Evolutionary conservation across 495 filamentous ascomycete species (phyloP).

Genomic region (Cudoniella acicularis): DNA sequence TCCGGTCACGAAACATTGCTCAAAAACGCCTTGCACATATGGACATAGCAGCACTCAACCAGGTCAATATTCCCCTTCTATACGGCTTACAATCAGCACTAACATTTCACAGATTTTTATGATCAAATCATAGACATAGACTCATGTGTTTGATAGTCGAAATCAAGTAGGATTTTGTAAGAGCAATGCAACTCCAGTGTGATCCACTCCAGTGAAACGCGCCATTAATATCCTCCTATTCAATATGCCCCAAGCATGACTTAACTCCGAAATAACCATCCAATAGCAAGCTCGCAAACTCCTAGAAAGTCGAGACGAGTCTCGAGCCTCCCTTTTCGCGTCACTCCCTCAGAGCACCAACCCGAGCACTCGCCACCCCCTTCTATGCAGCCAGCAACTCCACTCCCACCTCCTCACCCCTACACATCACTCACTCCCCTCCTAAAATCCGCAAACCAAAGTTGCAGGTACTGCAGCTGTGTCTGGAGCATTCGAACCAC

Average conservation of each 20-base stretch:
- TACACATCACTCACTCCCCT: no score
- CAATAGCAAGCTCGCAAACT: neutral
- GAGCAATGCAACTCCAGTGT: neutral
- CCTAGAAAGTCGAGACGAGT: no score
- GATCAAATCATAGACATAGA: constrained; percentile 50
- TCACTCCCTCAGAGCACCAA: no score
- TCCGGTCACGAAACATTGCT: constrained; percentile 68
- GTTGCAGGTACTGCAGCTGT: no score
- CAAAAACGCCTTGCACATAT: constrained; percentile 73
- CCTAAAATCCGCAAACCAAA: no score
- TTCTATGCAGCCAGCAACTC: no score
- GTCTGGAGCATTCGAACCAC: no score
- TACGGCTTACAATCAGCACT: constrained; percentile 25
- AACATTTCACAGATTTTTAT: constrained; percentile 62
- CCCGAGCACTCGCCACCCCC: no score
- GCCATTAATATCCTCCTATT: neutral
- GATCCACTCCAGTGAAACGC: neutral
- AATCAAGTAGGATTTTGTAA: neutral
- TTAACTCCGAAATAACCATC: neutral
- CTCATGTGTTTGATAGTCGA: constrained; percentile 1
- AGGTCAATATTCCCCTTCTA: constrained; percentile 46
- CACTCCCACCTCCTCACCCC: no score
- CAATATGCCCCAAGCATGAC: no score
- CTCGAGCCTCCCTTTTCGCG: no score
- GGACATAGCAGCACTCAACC: constrained; percentile 69